These are phyloP conservation scores for Alternaria burnsii DNA, from an alignment of 2,329 filamentous ascomycete species.

Conservation along the genomic window DNA sequence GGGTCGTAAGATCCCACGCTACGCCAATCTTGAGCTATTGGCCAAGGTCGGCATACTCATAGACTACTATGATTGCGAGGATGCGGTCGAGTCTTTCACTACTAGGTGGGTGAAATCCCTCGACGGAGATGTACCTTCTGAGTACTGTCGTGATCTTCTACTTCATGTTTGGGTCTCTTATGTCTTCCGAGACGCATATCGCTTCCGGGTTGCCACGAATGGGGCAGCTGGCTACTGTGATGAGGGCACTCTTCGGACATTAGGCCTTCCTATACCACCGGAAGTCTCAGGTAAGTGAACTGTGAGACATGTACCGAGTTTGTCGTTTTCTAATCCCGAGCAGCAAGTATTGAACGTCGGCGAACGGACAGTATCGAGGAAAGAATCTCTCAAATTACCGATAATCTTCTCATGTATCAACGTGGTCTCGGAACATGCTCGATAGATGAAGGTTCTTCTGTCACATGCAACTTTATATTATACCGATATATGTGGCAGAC, in stretches of 20 bases:
- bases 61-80: neutral
- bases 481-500: too few species aligned
- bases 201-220: too few species aligned
- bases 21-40: neutral
- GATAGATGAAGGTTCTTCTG: neutral
- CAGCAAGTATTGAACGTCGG: neutral
- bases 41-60: neutral
- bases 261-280: neutral
- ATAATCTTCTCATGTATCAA: neutral
- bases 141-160: conserved; percentile 1
- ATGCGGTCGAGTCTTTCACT: neutral
- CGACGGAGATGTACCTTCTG: neutral
- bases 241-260: neutral
- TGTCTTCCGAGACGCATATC: neutral
- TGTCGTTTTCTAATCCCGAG: neutral
- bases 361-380: neutral
- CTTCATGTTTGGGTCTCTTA: neutral
- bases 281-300: neutral
- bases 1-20: conserved; percentile 49
- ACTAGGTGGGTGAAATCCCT: neutral
- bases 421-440: neutral
- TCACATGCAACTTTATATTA: neutral
- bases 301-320: neutral
- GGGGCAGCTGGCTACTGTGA: neutral
- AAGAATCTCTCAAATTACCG: neutral